A percentile compares a stretch with the other conserved stretches of the same genome.
Conservation (phyloP, 805 yeast genomes). For the Trichomonascus vanleenenianus region DNA sequence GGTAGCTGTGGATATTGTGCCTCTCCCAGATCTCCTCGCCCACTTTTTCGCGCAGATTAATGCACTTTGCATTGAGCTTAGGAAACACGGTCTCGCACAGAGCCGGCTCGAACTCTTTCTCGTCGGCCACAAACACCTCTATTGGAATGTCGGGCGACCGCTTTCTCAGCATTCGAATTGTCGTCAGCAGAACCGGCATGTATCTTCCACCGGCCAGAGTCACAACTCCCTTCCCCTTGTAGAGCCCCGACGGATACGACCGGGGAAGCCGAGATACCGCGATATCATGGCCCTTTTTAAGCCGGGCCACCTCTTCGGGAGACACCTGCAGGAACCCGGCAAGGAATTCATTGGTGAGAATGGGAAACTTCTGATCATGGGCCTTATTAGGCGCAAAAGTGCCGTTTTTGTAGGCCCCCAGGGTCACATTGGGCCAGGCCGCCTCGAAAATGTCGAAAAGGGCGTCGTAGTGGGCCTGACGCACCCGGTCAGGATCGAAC, state of each 20-base stretch:
- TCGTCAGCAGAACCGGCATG: slow-evolving; percentile 61
- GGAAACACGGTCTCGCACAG: slow-evolving; percentile 62
- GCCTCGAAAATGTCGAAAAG: too few species aligned
- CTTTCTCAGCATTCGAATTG: slow-evolving; percentile 57
- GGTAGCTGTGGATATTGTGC: slow-evolving; percentile 55
- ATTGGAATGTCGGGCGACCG: slow-evolving; percentile 66
- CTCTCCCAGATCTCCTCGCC: slow-evolving; percentile 44
- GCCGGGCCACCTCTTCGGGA: slow-evolving; percentile 34
- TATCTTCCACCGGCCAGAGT: slow-evolving; percentile 77
- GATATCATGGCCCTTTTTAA: slow-evolving; percentile 40
- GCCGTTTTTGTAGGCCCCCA: slow-evolving; percentile 38
- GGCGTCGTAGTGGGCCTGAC: too few species aligned
- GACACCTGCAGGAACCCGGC: slow-evolving; percentile 41
- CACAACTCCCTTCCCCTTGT: slow-evolving; percentile 45
- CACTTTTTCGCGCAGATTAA: slow-evolving; percentile 52
- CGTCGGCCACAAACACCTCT: slow-evolving; percentile 71
- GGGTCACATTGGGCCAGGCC: slow-evolving; percentile 13
- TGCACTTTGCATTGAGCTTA: slow-evolving; percentile 55
- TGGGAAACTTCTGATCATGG: slow-evolving; percentile 12
- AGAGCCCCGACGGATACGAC: slow-evolving; percentile 13
- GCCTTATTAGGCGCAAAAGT: slow-evolving; percentile 31
- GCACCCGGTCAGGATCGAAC: too few species aligned
- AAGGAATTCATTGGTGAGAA: slow-evolving; percentile 48
- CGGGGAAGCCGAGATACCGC: slow-evolving; percentile 43
- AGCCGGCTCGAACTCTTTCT: slow-evolving; percentile 62